Percentiles rank a stretch among this genome's conserved stretches.
Evolutionary conservation across 139 green algal genomes (phyloP).

Genomic region (Micractinium conductrix): DNA sequence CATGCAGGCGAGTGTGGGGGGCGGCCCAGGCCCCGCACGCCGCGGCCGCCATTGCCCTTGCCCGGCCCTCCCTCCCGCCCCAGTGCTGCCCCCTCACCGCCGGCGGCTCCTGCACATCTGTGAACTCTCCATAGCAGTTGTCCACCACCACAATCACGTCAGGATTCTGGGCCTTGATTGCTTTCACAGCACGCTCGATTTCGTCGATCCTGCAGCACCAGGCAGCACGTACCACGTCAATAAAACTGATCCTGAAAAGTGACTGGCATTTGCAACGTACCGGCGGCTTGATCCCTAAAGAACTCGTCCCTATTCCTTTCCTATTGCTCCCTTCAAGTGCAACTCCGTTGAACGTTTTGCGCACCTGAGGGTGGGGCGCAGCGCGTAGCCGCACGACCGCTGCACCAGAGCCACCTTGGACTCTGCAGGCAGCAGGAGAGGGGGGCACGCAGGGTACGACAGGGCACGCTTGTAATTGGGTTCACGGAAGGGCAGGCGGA

Average conservation of each 20-base stretch:
- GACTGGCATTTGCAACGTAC: too few relatives aligned
- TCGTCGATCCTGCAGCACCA: constrained; percentile 67
- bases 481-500: too few relatives aligned
- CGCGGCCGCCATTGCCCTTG: neutral
- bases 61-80: neutral
- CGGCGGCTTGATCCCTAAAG: too few relatives aligned
- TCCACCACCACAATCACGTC: constrained; percentile 88
- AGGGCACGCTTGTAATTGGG: too few relatives aligned
- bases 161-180: constrained; percentile 70
- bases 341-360: too few relatives aligned
- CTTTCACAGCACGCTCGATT: constrained; percentile 62
- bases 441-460: too few relatives aligned
- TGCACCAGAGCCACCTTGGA: constrained; percentile 88
- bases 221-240: too few relatives aligned
- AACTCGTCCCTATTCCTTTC: too few relatives aligned
- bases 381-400: constrained; percentile 94
- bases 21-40: neutral
- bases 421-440: constrained; percentile 15
- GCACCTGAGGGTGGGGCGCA: constrained; percentile 79
- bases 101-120: constrained; percentile 84
- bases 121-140: constrained; percentile 99
- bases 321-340: too few relatives aligned
- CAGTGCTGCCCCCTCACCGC: constrained; percentile 32
- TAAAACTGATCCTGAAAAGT: too few relatives aligned
- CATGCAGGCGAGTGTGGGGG: neutral